Evolutionary conservation across 805 yeast genomes (phyloP), one percentile per base, ranked within the genome.

Genomic region (Spathaspora arborariae): DNA sequence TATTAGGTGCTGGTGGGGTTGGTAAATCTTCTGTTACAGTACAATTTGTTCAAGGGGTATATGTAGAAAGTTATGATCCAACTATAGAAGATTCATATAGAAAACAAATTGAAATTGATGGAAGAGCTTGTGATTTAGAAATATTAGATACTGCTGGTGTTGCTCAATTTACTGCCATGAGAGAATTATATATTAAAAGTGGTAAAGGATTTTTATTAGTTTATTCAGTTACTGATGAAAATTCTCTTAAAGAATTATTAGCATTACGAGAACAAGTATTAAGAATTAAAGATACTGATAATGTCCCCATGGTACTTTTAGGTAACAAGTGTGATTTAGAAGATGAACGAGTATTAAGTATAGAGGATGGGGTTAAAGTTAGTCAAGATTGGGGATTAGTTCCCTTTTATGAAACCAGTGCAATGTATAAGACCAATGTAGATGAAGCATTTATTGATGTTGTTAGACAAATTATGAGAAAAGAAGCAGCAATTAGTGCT

Each of bases 81-180:
- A 94, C 99, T 7, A 94, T 92, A 53, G 99, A 92, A 63, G 98
- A 92, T 60, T 88, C 97, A 0, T 94, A 92, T 66, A 74, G 96
- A 41, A 91, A 89, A 60, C 91, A 88, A 54, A 81, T 89, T 48
- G 90, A 85, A 57, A 83, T 92, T 30, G 97, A 92, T 63, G 95
- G 90, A 27, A 79, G 92, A 54, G 83, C 88, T 4, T 88, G 94
- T 59, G 88, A 86, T 53, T 72, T 92, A 56, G 97, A 92, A 67
- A 70, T 69, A 43, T 67, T 79, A 51, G 84, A 79, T 56, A 79
- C 84, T 2, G 84, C 84, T 0, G 84, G 84, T 24, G 81, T 79
- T 24, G 83, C 96, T 19, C 97, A 91, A 67, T 92, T 89, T 71
- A 88, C 96, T 0, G 96, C 97, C 8, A 89, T 92, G 96, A 72